Evolutionary conservation across 352 stramenopile species (phyloP).

Genomic region (Globisporangium takayamanum): DNA sequence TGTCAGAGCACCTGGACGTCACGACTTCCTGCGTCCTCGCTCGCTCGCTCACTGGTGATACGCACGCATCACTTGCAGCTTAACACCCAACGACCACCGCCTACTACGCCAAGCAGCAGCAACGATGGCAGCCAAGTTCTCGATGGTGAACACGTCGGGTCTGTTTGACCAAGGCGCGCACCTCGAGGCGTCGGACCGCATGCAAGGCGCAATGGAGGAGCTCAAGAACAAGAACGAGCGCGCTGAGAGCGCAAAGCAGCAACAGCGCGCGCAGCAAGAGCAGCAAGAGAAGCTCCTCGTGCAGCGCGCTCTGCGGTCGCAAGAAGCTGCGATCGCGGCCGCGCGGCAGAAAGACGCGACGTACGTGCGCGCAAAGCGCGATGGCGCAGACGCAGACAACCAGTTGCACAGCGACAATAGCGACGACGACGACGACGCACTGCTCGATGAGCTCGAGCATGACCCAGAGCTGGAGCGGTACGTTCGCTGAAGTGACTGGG

Average conservation of each 20-base stretch:
- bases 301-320: conserved; percentile 19
- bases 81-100: not conserved
- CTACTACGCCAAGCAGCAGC: not conserved
- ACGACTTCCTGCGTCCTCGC: too few species aligned
- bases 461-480: conserved; percentile 73
- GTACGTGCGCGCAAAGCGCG: conserved; percentile 17
- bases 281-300: conserved; percentile 20
- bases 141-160: conserved; percentile 65
- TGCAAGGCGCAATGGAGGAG: conserved; percentile 69
- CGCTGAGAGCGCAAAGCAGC: conserved; percentile 3
- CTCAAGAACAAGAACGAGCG: conserved; percentile 56
- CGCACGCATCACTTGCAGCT: too few species aligned
- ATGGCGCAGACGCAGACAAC: not conserved
- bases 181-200: conserved; percentile 60
- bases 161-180: conserved; percentile 69
- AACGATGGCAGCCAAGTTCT: conserved; percentile 74
- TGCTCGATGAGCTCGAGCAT: conserved; percentile 66
- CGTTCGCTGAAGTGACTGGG: not conserved
- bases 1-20: too few species aligned
- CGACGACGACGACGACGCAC: conserved; percentile 51
- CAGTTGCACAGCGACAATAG: conserved; percentile 15
- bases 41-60: too few species aligned
- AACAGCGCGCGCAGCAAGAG: conserved; percentile 23
- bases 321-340: conserved; percentile 18
- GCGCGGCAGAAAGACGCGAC: conserved; percentile 22